These are phyloP conservation scores for Mycena capillaripes DNA, from an alignment of 768 basidiomycete genomes.

Conservation along the genomic window DNA sequence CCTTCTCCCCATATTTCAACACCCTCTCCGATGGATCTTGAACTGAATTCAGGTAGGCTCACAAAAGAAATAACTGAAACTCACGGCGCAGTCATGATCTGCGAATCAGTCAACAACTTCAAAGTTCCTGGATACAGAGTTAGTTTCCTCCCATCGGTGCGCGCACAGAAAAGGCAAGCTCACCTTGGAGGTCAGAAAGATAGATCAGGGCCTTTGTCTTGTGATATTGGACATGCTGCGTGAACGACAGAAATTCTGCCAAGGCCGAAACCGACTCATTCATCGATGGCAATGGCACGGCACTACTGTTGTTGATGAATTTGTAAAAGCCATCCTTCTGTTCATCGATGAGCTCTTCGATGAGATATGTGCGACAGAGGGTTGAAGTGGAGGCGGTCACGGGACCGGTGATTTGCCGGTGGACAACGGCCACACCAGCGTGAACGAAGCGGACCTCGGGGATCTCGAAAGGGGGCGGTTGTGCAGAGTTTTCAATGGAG, in stretches of 20 bases:
- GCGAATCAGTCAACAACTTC: neutral
- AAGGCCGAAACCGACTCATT: neutral
- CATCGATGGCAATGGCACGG: neutral
- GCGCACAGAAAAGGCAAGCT: neutral
- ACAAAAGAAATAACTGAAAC: neutral
- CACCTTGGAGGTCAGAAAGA: constrained; percentile 12
- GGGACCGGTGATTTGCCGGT: neutral
- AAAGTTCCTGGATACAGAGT: neutral
- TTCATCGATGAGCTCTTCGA: neutral
- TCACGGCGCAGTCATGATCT: neutral
- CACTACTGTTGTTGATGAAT: neutral
- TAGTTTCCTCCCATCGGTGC: too few relatives aligned
- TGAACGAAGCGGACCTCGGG: constrained; percentile 14
- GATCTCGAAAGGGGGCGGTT: neutral
- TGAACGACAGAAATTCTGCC: constrained; percentile 8
- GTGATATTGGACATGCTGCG: constrained; percentile 4
- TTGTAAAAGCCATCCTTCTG: neutral
- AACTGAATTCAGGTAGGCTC: too few relatives aligned
- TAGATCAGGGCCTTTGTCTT: neutral
- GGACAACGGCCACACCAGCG: neutral
- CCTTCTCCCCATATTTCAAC: neutral
- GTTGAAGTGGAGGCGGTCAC: neutral
- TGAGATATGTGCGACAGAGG: neutral
- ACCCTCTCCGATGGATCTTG: neutral
- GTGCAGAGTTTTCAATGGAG: neutral